Base-by-base conservation (phyloP, 2,329 filamentous ascomycete species). In the Chaetomium globosum region DNA sequence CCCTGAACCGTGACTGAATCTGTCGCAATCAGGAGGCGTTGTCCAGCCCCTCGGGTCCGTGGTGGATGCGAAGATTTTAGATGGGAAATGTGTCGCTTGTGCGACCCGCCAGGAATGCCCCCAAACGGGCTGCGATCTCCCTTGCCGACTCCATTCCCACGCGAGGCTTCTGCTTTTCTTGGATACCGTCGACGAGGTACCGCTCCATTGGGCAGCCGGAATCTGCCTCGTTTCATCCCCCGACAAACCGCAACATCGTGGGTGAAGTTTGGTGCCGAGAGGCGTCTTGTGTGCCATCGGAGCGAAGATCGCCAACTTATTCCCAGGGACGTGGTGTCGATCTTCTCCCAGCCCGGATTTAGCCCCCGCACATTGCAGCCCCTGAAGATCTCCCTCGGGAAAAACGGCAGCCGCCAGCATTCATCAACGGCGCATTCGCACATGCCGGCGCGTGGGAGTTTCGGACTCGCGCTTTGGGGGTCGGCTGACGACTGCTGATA, bases 361-460 rank as follows among this genome's bases (percentile, higher is more conserved):
- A 12, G 43, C 53, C 65, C 53, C 67, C 67, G 64, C 64, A 65
- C 56, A 55, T 62, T 4, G 26, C n/a, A 36, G 43, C 67, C 63
- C 67, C 67, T 68, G 67, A 67, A 59, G 58, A 67, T 68, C 67
- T 63, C 54, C 21, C 26, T 30, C 21, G 53, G 51, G 30, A 63
- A 46, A n/a, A 30, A 30, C 51, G 13, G 49, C 48, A 49, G 28
- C 33, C 12, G 26, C 16, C 52, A 53, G 28, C 59, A 51, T 46
- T 46, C 43, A 36, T 36, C 10, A 26, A 36, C 33, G 23, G 30
- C 30, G 43, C 28, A 16, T 19, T 33, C 51, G 12, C n/a, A 53
- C 33, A 31, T 55, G 59, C 49, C n/a, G 5, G 21, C 12, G 46
- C 48, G 58, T 39, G 39, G 19, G 31, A 56, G 63, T 57, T 43